These are phyloP conservation scores for Botrytis aclada DNA, from an alignment of 2,329 filamentous ascomycete genomes.

Conservation along the genomic window DNA sequence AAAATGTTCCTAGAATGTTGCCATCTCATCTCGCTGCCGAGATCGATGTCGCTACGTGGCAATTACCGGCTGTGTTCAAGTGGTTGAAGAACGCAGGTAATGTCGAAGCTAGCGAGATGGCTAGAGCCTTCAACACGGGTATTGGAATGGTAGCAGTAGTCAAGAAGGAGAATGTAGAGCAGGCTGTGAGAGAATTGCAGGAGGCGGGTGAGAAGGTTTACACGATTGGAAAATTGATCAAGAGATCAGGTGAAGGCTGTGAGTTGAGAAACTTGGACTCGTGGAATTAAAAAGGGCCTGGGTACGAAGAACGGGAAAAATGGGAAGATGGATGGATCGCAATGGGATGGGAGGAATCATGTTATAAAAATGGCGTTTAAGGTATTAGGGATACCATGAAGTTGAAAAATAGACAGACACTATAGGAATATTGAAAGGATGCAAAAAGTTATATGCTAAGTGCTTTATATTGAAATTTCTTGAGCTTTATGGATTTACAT, in stretches of 20 bases:
- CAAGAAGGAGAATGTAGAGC: constrained; percentile 57
- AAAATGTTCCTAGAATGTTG: constrained; percentile 94
- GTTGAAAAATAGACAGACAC: constrained; percentile 7
- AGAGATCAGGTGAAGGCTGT: constrained; percentile 57
- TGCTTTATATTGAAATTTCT: neutral
- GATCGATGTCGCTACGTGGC: constrained; percentile 75
- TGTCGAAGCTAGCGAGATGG: constrained; percentile 76
- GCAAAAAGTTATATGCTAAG: neutral
- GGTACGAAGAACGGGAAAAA: neutral
- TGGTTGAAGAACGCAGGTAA: constrained; percentile 78
- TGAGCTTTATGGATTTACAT: neutral
- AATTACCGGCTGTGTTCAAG: constrained; percentile 72
- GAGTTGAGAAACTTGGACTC: constrained; percentile 54
- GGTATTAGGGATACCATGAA: constrained; percentile 6
- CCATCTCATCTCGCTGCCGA: constrained; percentile 74
- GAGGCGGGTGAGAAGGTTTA: constrained; percentile 73
- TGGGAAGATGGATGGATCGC: neutral
- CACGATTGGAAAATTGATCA: constrained; percentile 68
- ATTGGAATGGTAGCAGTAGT: constrained; percentile 93
- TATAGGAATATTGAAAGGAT: neutral
- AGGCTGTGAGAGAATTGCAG: constrained; percentile 59
- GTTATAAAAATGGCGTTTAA: constrained; percentile 3
- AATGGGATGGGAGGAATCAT: neutral
- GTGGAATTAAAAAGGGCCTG: constrained; percentile 30
- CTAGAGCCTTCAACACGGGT: constrained; percentile 89